Evolutionary conservation across 306 rosid genomes (phyloP), one percentile per base, ranked within the genome.

Genomic region (Cajanus cajan): DNA sequence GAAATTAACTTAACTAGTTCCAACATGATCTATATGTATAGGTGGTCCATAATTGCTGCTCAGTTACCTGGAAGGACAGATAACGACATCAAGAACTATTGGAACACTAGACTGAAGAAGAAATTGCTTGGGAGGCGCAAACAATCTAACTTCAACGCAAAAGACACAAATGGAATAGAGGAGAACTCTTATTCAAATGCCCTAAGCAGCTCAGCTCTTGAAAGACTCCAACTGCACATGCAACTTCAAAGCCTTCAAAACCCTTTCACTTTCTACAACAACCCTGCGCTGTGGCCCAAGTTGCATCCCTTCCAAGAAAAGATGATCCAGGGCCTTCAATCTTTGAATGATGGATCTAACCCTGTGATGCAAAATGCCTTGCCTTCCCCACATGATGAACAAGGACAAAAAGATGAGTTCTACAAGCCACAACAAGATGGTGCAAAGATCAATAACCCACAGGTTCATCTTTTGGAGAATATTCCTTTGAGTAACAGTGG

Each of bases 1-100:
- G 82, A 73, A 83, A 82, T 81, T 71, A 80, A 51, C 48, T 31
- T 19, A 66, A 66, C 36, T 6, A 13, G 69, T 79, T 19, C 75
- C 12, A 45, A 73, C 83, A 4, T 79, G 7, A 37, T 37, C 16
- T 65, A 40, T 65, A 14, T 67, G 21, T 41, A 7, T 75, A 96
- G 99, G 96, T 96, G 99, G 99, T 96, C 99, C 79, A 90, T 96
- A 52, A 96, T 96, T 82, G 98, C 99, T 44, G 99, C 99, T 8
- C 99, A 93, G 31, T 83, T 96, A 82, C 98, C 99, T 44, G 99
- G 99, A 89, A 91, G 99, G 83, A 96, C 99, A 10, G 99, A 96
- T 47, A 96, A 96, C 28, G 99, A 96, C 76, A 96, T 96, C 57
- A 96, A 96, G 86, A 96, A 96, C 80, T 96, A 96, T 74, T 96